Conservation (phyloP, 2,329 filamentous ascomycete genomes). For the Elsinoe arachidis region DNA sequence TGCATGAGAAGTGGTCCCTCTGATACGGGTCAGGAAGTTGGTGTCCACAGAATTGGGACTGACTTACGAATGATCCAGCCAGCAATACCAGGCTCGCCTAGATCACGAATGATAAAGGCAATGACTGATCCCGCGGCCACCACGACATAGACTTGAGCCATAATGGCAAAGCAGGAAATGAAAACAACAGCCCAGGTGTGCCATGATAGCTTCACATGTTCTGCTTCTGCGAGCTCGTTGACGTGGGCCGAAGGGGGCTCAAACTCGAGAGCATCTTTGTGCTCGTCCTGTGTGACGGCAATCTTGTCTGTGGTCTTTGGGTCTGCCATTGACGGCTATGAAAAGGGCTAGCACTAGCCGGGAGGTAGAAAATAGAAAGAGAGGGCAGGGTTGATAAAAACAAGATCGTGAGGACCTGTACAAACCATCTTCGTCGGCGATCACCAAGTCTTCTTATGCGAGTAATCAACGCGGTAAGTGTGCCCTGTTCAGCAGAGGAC, state of each 20-base stretch:
- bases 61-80: slow-evolving; percentile 49
- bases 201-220: slow-evolving; percentile 45
- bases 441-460: slow-evolving; percentile 1
- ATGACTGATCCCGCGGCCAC: slow-evolving; percentile 49
- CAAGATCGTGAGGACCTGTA: neutral
- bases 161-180: slow-evolving; percentile 44
- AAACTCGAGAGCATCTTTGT: neutral
- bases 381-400: too few species aligned
- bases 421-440: neutral
- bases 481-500: neutral
- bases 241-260: slow-evolving; percentile 6
- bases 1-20: slow-evolving; percentile 51
- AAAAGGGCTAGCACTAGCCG: neutral
- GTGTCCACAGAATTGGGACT: neutral
- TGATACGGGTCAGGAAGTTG: slow-evolving; percentile 1
- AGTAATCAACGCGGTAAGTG: neutral
- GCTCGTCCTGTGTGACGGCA: slow-evolving; percentile 1
- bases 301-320: slow-evolving; percentile 3
- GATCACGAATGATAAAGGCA: slow-evolving; percentile 47
- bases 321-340: neutral
- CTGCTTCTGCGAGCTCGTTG: slow-evolving; percentile 1
- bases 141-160: slow-evolving; percentile 49
- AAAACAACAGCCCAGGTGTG: slow-evolving; percentile 46
- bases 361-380: neutral
- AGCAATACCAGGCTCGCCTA: slow-evolving; percentile 42